Evolutionary conservation across 495 filamentous ascomycete species (phyloP).

Genomic region (Xylaria intraflava): DNA sequence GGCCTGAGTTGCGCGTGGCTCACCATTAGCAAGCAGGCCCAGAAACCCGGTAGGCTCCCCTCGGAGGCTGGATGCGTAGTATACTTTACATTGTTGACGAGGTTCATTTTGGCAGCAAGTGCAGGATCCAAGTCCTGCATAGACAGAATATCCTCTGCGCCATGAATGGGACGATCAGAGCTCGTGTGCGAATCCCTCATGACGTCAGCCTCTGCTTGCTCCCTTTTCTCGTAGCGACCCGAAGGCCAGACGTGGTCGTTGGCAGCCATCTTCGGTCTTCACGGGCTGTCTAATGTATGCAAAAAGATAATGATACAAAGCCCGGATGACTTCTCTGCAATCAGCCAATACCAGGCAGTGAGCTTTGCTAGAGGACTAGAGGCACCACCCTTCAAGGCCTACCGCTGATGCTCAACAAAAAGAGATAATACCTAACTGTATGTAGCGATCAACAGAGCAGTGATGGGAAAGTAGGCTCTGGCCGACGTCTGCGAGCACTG

Average conservation of each 20-base stretch:
- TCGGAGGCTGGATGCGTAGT: neutral
- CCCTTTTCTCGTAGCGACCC: neutral
- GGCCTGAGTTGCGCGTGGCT: constrained; percentile 34
- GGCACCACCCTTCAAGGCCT: too few species aligned
- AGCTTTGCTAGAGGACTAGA: too few species aligned
- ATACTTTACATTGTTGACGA: constrained; percentile 59
- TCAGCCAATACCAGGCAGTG: too few species aligned
- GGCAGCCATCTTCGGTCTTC: neutral
- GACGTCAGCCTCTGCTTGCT: neutral
- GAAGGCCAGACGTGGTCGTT: neutral
- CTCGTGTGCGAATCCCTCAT: constrained; percentile 12
- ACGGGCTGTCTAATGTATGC: neutral
- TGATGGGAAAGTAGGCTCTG: too few species aligned
- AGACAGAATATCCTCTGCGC: constrained; percentile 45
- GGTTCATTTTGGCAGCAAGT: constrained; percentile 59
- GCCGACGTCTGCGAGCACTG: too few species aligned
- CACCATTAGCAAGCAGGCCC: neutral
- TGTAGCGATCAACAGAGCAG: too few species aligned
- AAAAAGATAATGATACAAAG: neutral
- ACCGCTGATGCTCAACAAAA: too few species aligned
- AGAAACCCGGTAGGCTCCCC: too few species aligned
- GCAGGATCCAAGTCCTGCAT: constrained; percentile 53
- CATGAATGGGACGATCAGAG: constrained; percentile 6
- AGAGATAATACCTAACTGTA: too few species aligned
- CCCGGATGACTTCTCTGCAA: too few species aligned